These are phyloP conservation scores for Sugiyamaella americana DNA, from an alignment of 805 yeast genomes.

Conservation along the genomic window DNA sequence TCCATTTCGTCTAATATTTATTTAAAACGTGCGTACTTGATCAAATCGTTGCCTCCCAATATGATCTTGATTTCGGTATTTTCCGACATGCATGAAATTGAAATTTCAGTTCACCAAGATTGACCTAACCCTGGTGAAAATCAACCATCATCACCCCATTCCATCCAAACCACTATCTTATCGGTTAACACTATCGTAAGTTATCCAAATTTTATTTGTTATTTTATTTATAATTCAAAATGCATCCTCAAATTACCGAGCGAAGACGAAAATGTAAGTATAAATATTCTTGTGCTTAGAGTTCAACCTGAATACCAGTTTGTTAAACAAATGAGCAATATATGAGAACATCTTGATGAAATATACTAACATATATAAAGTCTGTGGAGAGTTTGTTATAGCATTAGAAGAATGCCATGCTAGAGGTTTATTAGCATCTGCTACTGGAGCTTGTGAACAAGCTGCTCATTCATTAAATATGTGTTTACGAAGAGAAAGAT, in stretches of 20 bases:
- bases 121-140: too few relatives aligned
- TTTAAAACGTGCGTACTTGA: background rate
- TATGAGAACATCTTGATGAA: too few relatives aligned
- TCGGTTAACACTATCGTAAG: too few relatives aligned
- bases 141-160: too few relatives aligned
- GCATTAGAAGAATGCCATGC: conserved; percentile 87
- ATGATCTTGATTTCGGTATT: too few relatives aligned
- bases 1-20: background rate
- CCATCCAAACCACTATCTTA: background rate
- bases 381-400: conserved; percentile 74
- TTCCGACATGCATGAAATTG: too few relatives aligned
- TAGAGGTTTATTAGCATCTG: conserved; percentile 54
- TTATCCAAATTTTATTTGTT: too few relatives aligned
- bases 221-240: conserved; percentile 20
- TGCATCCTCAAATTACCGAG: conserved; percentile 53
- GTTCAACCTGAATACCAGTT: background rate
- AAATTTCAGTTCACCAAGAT: background rate
- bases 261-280: conserved; percentile 41
- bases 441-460: conserved; percentile 78
- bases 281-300: background rate
- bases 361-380: conserved; percentile 31
- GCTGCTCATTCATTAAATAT: conserved; percentile 70
- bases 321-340: too few relatives aligned
- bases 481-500: conserved; percentile 76
- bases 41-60: too few relatives aligned